These are phyloP conservation scores for Starmerella etchellsii DNA, from an alignment of 805 yeast species.

Conservation along the genomic window DNA sequence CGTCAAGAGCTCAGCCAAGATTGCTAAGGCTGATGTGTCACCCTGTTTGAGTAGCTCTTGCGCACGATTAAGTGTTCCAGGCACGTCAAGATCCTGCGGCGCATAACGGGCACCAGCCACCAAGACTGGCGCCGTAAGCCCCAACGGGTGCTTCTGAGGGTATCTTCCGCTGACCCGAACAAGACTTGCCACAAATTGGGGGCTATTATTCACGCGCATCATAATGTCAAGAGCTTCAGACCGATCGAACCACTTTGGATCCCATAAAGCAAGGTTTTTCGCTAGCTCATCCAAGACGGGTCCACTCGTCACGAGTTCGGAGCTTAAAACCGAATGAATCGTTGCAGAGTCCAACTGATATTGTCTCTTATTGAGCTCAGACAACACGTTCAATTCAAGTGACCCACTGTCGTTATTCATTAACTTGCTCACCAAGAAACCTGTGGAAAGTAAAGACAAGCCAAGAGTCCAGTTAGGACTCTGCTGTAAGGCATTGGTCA, in stretches of 20 bases:
- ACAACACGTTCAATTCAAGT: not conserved
- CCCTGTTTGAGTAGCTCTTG: not conserved
- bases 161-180: constrained; percentile 12
- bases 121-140: constrained; percentile 8
- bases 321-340: not conserved
- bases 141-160: constrained; percentile 2
- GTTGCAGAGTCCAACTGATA: not conserved
- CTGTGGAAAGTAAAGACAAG: constrained; percentile 6
- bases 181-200: constrained; percentile 11
- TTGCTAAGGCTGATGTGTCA: constrained; percentile 1
- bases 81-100: constrained; percentile 4
- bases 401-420: not conserved
- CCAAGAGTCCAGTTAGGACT: constrained; percentile 17
- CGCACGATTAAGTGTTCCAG: constrained; percentile 3
- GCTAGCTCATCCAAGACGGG: constrained; percentile 5
- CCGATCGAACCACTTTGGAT: not conserved
- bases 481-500: constrained; percentile 5
- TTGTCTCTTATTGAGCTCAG: not conserved
- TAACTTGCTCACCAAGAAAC: constrained; percentile 7
- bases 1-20: constrained; percentile 1
- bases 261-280: constrained; percentile 9
- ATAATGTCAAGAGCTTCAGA: constrained; percentile 3
- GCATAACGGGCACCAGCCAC: constrained; percentile 16
- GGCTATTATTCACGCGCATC: not conserved
- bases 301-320: not conserved